Base-by-base conservation (phyloP, 495 filamentous ascomycete genomes). In the Lophiotrema nucula region DNA sequence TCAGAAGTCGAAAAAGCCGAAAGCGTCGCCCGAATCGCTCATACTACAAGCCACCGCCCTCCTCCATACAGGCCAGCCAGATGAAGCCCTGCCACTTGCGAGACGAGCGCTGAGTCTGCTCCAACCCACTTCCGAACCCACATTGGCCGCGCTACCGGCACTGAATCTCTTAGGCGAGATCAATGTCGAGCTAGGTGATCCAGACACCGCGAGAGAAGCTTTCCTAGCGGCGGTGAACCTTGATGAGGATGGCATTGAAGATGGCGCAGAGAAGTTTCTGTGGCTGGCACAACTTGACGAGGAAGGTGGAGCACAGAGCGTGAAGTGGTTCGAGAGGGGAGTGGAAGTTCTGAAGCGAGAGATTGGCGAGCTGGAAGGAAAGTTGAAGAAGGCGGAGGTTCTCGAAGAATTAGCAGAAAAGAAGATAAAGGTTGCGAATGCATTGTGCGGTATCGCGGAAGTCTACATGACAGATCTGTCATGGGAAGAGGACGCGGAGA, bases 381-480 rank as follows among this genome's bases (percentile, higher is more conserved):
- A 56, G 35, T n/a, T 45, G 11, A 55, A 58, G 44, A 53, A 49
- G n/a, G 39, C 61, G 16, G 57, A 62, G 62, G 76, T 78, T 19
- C 72, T 82, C 51, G 70, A 77, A 56, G 65, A 69, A 35, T 61
- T 84, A 22, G 79, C 77, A 18, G 87, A 93, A 67, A 88, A 91
- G 74, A 84, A 84, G 67, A 76, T 72, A 45, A 90, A 92, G 69
- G 73, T 97, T 33, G 88, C 89, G 0, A 88, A 85, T 58, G 89
- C 91, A 3, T 78, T 99, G 24, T 97, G 95, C 72, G 88, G 86
- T 1, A 84, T 96, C 51, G 83, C 88, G 0, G 95, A 99, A 71
- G 87, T 97, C 27, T 97, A 96, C 70, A 99, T 99, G 95, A 97
- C 91, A 25, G 95, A 99, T 76, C 79, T 99, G 58, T 88, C 81